Base-by-base conservation (phyloP, 805 yeast genomes). In the Barnettozyma botsteinii region DNA sequence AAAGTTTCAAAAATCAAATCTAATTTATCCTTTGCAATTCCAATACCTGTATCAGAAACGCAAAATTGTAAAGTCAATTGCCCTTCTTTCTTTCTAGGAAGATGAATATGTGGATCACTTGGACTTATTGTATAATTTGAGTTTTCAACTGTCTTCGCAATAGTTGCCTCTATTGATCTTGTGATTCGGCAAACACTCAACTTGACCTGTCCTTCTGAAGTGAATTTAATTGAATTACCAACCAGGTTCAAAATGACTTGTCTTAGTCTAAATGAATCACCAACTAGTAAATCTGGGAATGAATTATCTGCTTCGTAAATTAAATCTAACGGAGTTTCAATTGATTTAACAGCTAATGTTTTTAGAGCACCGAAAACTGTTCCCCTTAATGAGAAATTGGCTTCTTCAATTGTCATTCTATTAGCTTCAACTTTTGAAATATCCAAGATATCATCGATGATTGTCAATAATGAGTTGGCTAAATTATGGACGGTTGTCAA, bases 401-500 rank as follows among this genome's bases (percentile, higher is more conserved):
- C 86, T 56, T 84, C 85, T 57, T 86, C 96, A 40, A 86, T 86
- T 0, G 95, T 86, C 95, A 86, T 87, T 61, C 95, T 72, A 61
- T 86, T 86, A 22, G 95, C 95, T 61, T 86, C 96, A 63, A 86
- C 86, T 73, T 86, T 86, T 41, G 95, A 86, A 56, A 86, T 86
- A 77, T 86, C 96, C 51, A 86, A 70, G 52, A 86, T 86, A 60
- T 86, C 96, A 58, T 86, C 96, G 51, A 86, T 86, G 49, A 86
- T 86, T 0, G 95, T 86, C 53, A 86, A 70, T 50, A 86, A 67
- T 1, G 94, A 84, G 59, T 85, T 86, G 14, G 95, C 95, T 52
- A 86, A 68, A 56, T 85, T 86, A 64, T 85, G 93, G 19, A 86
- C 96, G 56, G 87, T 86, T 13, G 89, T 79, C 50, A 86, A 66